Evolutionary conservation across 2,329 filamentous ascomycete genomes (phyloP), one percentile per base, ranked within the genome.

Genomic region (Helotiales sp.): DNA sequence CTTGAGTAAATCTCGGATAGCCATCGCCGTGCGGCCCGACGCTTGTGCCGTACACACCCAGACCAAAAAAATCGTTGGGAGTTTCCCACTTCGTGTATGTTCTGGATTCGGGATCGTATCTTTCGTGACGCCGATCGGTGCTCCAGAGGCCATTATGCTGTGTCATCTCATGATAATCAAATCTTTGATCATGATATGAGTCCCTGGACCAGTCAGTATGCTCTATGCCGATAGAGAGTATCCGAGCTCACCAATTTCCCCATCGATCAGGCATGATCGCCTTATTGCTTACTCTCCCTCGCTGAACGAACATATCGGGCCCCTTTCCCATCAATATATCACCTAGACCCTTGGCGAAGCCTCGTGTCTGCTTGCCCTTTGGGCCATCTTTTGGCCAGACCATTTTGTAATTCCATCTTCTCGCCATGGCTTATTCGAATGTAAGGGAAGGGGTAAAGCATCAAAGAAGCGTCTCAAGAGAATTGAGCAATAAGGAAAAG

Each of bases 261-360:
- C 69, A 71, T 27, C 50, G 22, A 15, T 70, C 69, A 4, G 60
- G 61, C n/a, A 15, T 53, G 47, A 71, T 67, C 5, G 66, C 52
- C 0, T 19, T 58, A 3, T 40, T 57, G 6, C 55, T n/a, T n/a
- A n/a, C 61, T 22, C 61, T 54, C 47, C 62, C 57, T 40, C 40
- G 57, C 19, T 66, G 65, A 7, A 77, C 65, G 33, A 73, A 76
- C 5, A 77, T 73, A 63, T 77, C 76, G 12, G 76, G 75, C 1
- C 75, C 76, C 55, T 70, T 73, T 33, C 71, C 71, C 7, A 61
- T 71, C 15, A 76, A 40, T 52, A 77, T 65, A 47, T 78, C 73
- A 19, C 67, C 66, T 19, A 77, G 46, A 19, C 69, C 52, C 13
- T 66, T 60, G 29, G 63, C 65, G 33, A 68, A 69, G 3, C 69